Evolutionary conservation across 345 rosid species (phyloP).

Genomic region (Orychophragmus violaceus): DNA sequence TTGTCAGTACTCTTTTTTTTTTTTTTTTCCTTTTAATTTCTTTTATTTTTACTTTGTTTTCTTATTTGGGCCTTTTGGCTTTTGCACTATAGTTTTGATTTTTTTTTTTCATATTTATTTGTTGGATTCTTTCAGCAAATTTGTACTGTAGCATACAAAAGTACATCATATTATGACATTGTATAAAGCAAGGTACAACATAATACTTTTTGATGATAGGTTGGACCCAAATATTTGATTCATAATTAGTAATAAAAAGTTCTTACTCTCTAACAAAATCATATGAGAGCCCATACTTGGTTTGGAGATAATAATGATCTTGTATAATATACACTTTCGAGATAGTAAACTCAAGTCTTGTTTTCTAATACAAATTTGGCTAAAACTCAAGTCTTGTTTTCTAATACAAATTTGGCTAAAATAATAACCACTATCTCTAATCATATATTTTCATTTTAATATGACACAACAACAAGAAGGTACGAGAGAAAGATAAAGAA

Average conservation of each 20-base stretch:
- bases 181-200: slow-evolving; percentile 15
- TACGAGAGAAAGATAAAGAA: slow-evolving; percentile 15
- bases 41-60: no score
- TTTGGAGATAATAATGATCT: neutral
- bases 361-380: neutral
- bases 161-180: slow-evolving; percentile 7
- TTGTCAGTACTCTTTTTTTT: slow-evolving; percentile 29
- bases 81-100: slow-evolving; percentile 9
- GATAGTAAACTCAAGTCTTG: neutral
- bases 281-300: neutral
- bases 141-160: neutral
- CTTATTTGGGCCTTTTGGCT: slow-evolving; percentile 29
- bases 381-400: no score
- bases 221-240: neutral
- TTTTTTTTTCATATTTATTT: neutral
- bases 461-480: slow-evolving; percentile 17
- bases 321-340: no score
- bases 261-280: neutral
- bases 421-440: no score
- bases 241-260: neutral
- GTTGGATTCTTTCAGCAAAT: slow-evolving; percentile 2
- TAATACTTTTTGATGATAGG: slow-evolving; percentile 9
- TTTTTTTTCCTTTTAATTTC: no score
- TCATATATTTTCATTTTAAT: neutral
- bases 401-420: no score